Conservation (phyloP, 148 eudicot genomes). For the Rhododendron griersonianum region DNA sequence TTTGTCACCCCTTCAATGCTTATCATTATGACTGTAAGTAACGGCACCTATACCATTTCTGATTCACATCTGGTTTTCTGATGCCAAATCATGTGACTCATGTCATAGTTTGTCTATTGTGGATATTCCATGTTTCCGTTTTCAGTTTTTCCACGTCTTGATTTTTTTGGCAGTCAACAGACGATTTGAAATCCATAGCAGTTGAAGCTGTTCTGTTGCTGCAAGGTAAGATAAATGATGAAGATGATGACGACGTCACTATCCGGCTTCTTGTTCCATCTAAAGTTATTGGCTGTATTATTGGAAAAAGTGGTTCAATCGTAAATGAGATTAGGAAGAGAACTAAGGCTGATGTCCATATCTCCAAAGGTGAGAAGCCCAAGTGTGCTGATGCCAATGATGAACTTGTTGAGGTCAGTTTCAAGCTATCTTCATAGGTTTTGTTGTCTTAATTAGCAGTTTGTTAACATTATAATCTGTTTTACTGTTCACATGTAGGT, state of each 20-base stretch:
- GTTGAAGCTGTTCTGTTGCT: conserved; percentile 91
- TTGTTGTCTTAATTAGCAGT: not conserved
- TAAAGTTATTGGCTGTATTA: conserved; percentile 80
- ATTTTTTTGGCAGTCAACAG: conserved; percentile 49
- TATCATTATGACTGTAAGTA: not conserved
- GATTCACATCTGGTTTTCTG: not conserved
- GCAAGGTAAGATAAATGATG: conserved; percentile 86
- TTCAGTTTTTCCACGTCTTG: not conserved
- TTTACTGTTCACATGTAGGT: conserved; percentile 34
- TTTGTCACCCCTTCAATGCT: not conserved
- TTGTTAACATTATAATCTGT: not conserved
- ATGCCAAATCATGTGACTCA: not conserved
- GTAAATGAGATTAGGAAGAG: conserved; percentile 82
- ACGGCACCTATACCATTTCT: not conserved
- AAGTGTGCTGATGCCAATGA: conserved; percentile 57
- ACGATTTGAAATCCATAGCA: conserved; percentile 79
- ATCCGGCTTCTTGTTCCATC: conserved; percentile 69
- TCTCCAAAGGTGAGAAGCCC: conserved; percentile 73
- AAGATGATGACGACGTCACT: conserved; percentile 59
- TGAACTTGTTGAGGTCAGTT: conserved; percentile 71
- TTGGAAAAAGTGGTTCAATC: conserved; percentile 89
- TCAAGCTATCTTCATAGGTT: not conserved
- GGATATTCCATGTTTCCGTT: not conserved
- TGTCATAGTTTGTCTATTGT: not conserved
- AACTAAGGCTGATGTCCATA: conserved; percentile 70